These are phyloP conservation scores for Neurospora sp. DNA, from an alignment of 495 filamentous ascomycete genomes.

Conservation along the genomic window DNA sequence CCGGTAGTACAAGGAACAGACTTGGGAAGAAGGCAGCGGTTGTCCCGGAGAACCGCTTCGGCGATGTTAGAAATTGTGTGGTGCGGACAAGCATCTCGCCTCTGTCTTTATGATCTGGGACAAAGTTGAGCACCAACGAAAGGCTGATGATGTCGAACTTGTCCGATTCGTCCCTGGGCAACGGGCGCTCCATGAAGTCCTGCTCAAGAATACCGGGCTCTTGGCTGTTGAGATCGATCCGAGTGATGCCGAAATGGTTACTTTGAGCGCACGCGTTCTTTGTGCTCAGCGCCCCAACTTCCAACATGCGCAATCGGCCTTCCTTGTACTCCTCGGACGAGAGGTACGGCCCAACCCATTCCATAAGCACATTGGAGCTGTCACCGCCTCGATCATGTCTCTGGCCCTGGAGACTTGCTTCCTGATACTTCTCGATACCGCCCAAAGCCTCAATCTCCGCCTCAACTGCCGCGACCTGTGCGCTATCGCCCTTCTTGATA, in stretches of 20 bases:
- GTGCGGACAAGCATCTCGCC: constrained; percentile 83
- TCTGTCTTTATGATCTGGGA: constrained; percentile 60
- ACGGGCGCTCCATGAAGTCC: constrained; percentile 86
- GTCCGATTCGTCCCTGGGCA: constrained; percentile 51
- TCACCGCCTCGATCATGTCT: constrained; percentile 78
- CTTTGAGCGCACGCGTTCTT: constrained; percentile 75
- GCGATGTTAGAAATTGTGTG: constrained; percentile 46
- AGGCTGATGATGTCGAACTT: constrained; percentile 83
- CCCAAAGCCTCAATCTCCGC: constrained; percentile 49
- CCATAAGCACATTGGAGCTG: constrained; percentile 72
- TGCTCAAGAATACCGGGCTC: constrained; percentile 70
- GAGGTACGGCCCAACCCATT: constrained; percentile 58
- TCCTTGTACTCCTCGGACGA: constrained; percentile 15
- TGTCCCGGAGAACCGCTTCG: constrained; percentile 1
- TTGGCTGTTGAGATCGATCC: constrained; percentile 88
- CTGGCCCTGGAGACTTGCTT: constrained; percentile 82
- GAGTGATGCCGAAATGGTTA: constrained; percentile 56
- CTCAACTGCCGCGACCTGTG: constrained; percentile 44
- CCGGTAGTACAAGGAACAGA: constrained; percentile 84
- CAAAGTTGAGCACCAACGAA: constrained; percentile 93
- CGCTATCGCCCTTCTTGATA: constrained; percentile 48
- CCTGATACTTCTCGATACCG: constrained; percentile 76
- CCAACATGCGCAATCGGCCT: constrained; percentile 54
- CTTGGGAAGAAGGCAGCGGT: constrained; percentile 48
- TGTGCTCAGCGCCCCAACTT: constrained; percentile 81